Evolutionary conservation across 495 filamentous ascomycete genomes (phyloP).

Genomic region (Pyronema domesticum): DNA sequence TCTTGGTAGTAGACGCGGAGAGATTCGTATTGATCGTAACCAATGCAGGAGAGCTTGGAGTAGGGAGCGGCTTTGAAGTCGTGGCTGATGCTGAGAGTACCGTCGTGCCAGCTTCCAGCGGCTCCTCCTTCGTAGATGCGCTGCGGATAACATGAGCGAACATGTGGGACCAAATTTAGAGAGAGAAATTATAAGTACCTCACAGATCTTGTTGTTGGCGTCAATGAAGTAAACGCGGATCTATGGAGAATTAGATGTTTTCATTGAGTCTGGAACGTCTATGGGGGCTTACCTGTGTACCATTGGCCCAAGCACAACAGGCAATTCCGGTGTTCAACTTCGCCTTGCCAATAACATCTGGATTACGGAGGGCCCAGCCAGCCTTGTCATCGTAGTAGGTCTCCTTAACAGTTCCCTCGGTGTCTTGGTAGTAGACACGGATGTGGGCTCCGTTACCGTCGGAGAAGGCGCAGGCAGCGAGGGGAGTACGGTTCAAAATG

Average conservation of each 20-base stretch:
- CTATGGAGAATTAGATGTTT: no score
- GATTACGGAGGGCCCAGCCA: constrained; percentile 3
- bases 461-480: constrained; percentile 2
- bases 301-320: constrained; percentile 4
- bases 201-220: background rate
- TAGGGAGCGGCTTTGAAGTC: constrained; percentile 4
- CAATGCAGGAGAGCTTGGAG: constrained; percentile 8
- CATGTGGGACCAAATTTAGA: no score
- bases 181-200: no score
- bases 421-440: constrained; percentile 9
- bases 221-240: no score
- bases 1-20: constrained; percentile 11
- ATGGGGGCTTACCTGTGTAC: constrained; percentile 6
- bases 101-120: constrained; percentile 5
- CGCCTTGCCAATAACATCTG: constrained; percentile 4
- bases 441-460: constrained; percentile 3
- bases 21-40: no score
- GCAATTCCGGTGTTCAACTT: constrained; percentile 9
- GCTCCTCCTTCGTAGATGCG: background rate
- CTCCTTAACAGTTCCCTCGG: background rate
- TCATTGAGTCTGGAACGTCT: no score
- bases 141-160: background rate
- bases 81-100: constrained; percentile 1
- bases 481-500: background rate
- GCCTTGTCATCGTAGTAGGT: constrained; percentile 3